Evolutionary conservation across 495 filamentous ascomycete genomes (phyloP), one percentile per base, ranked within the genome.

Genomic region (Neurospora sp.): DNA sequence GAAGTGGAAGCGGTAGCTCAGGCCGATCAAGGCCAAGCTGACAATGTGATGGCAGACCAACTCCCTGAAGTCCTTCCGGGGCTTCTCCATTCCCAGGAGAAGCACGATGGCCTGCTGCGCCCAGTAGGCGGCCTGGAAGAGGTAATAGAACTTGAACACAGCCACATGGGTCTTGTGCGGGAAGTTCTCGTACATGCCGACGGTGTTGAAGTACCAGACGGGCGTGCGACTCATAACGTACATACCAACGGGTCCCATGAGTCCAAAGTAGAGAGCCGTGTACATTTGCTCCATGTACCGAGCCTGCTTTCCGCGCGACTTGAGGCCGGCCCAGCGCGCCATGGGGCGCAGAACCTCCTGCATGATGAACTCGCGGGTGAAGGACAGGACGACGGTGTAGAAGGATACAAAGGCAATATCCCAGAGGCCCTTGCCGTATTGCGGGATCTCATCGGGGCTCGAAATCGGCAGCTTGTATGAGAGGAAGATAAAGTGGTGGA

Each of bases 271-370:
- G 39, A 98, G 85, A n/a, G 94, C 96, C 2, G 95, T 98, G 84
- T 99, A 99, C 76, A 92, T 88, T 82, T 99, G 96, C 82, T 99
- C 96, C 93, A 98, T 96, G 86, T 97, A 98, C 19, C 96, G 90
- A 11, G 92, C 87, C 71, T 94, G 93, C 84, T 98, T 99, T 59
- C 88, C 89, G 39, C 90, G 88, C 69, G 88, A 89, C 59, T 83
- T 88, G 76, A 99, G 89, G 5, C 94, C 93, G 70, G 83, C 89
- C 73, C 84, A 85, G 36, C 89, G 83, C 5, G 94, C 94, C 76
- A 93, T 81, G 0, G 93, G 96, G 7, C 92, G 92, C 71, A 98
- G 88, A 69, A 97, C 73, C 76, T 92, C 92, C 85, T 97, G 95
- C 95, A 98, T 97, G 79, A 97, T 84, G 82, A 98, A 97, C 80